Conservation (phyloP, 257 asterid species). For the Plantago elongata region DNA sequence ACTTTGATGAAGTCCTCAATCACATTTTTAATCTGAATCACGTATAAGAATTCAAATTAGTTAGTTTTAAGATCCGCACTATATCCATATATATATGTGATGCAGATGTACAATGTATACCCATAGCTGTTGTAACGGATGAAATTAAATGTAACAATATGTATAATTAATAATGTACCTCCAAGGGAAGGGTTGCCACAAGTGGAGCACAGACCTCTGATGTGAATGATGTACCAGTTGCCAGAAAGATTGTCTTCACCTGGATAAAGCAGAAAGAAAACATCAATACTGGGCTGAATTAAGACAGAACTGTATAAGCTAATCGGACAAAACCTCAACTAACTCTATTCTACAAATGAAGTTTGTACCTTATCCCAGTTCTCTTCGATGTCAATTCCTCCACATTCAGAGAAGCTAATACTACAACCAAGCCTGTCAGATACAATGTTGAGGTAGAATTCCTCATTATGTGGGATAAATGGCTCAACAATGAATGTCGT, state of each 20-base stretch:
- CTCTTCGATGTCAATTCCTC: slow-evolving; percentile 94
- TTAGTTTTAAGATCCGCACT: background rate
- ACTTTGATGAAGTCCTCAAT: slow-evolving; percentile 77
- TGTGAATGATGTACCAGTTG: slow-evolving; percentile 64
- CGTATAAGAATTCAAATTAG: slow-evolving; percentile 14
- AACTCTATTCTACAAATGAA: slow-evolving; percentile 1
- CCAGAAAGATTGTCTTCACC: slow-evolving; percentile 73
- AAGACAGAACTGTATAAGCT: background rate
- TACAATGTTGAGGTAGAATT: slow-evolving; percentile 75
- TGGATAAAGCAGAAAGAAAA: slow-evolving; percentile 21
- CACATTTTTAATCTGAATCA: slow-evolving; percentile 61
- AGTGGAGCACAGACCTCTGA: slow-evolving; percentile 87
- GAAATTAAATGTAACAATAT: background rate
- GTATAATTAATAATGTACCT: slow-evolving; percentile 38
- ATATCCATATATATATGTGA: background rate
- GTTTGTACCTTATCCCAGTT: slow-evolving; percentile 86
- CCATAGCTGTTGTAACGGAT: background rate
- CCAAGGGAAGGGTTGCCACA: slow-evolving; percentile 89
- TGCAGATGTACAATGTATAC: background rate
- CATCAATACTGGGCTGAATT: background rate
- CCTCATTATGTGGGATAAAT: slow-evolving; percentile 82
- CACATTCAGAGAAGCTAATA: slow-evolving; percentile 92
- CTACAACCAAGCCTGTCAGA: slow-evolving; percentile 93
- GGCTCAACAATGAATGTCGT: slow-evolving; percentile 92
- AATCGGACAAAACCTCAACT: background rate